Evolutionary conservation across 2,329 filamentous ascomycete species (phyloP).

Genomic region (Penicillium concentricum): DNA sequence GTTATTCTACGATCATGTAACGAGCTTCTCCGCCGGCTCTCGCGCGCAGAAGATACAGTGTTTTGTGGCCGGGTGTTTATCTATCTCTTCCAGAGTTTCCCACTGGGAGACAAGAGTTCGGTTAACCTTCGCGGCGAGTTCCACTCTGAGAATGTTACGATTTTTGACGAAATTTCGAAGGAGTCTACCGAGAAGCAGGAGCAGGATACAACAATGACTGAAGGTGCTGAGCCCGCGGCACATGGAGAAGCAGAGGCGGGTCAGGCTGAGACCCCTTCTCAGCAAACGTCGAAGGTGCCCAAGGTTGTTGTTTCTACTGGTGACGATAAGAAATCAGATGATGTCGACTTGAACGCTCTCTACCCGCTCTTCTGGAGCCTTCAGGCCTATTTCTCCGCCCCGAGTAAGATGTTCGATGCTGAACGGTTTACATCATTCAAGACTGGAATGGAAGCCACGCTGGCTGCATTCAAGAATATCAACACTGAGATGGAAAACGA

Average conservation of each 20-base stretch:
- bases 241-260: constrained; percentile 30
- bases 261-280: constrained; percentile 14
- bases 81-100: constrained; percentile 97
- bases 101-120: constrained; percentile 92
- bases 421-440: constrained; percentile 67
- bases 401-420: constrained; percentile 74
- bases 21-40: constrained; percentile 86
- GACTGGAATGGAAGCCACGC: constrained; percentile 60
- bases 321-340: constrained; percentile 26
- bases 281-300: constrained; percentile 20
- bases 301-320: constrained; percentile 27
- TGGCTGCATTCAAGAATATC: constrained; percentile 72
- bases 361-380: constrained; percentile 95
- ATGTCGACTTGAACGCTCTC: constrained; percentile 68
- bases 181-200: constrained; percentile 45
- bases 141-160: constrained; percentile 90
- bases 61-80: constrained; percentile 98
- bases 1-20: constrained; percentile 94
- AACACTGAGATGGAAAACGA: constrained; percentile 67
- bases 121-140: constrained; percentile 96
- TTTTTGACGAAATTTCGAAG: constrained; percentile 63
- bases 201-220: constrained; percentile 66
- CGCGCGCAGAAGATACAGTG: constrained; percentile 93
- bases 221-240: constrained; percentile 36
- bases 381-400: constrained; percentile 88